phyloP scores from a whole-genome alignment of 306 rosid species.

The Malus asiatica region DNA sequence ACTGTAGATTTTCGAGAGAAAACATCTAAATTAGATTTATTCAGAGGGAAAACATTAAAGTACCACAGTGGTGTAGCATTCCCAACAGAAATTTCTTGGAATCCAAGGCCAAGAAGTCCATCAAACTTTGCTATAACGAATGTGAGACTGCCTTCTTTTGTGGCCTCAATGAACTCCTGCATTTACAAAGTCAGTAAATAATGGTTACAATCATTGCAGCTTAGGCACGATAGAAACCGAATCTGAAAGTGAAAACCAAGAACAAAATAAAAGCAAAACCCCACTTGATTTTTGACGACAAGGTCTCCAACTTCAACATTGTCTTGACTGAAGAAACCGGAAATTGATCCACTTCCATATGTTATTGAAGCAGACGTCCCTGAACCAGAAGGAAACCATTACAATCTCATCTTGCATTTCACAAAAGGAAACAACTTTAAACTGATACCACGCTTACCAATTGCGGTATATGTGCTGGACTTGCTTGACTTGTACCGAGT shows the following conservation, averaged over 20 bases:
- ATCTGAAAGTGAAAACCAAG: not conserved
- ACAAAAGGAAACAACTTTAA: not conserved
- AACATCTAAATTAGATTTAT: not conserved
- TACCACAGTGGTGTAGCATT: constrained; percentile 77
- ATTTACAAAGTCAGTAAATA: constrained; percentile 6
- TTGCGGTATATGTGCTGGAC: constrained; percentile 50
- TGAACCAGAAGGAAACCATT: constrained; percentile 30
- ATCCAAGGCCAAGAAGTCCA: constrained; percentile 87
- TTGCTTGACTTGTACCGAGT: constrained; percentile 53
- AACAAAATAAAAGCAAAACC: not conserved
- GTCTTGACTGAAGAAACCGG: constrained; percentile 84
- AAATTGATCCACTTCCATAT: constrained; percentile 72
- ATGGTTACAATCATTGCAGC: constrained; percentile 1
- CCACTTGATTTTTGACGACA: constrained; percentile 64
- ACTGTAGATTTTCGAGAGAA: not conserved
- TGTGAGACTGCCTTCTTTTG: constrained; percentile 63
- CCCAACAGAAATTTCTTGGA: constrained; percentile 76
- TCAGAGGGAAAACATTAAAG: constrained; percentile 6
- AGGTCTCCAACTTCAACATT: constrained; percentile 59
- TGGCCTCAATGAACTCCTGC: constrained; percentile 82
- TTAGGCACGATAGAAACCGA: not conserved
- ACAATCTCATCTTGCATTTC: not conserved
- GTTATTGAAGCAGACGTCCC: constrained; percentile 60
- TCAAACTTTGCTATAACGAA: constrained; percentile 71
- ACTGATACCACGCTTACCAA: constrained; percentile 34